Base-by-base conservation (phyloP, 2,329 filamentous ascomycete genomes). In the Dothideomycetes sp. region DNA sequence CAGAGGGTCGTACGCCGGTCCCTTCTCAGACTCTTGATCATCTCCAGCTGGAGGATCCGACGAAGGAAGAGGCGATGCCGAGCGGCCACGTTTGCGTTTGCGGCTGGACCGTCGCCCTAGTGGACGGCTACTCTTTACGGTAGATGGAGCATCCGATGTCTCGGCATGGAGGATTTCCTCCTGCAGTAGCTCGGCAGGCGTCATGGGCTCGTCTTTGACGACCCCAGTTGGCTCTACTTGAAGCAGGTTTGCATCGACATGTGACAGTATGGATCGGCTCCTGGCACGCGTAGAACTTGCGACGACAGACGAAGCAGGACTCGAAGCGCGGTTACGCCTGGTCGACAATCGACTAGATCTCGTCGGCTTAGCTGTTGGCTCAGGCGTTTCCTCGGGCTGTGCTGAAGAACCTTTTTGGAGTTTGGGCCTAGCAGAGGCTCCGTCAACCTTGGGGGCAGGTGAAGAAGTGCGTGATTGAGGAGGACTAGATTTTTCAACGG, bases 181-280 rank as follows among this genome's bases (percentile, higher is more conserved):
- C 22, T 42, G 31, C 17, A 35, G 52, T 5, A 54, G 49, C 15
- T 65, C 64, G 18, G 62, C 60, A 5, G 68, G 65, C 13, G 64
- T 67, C 5, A 59, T 62, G 10, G 65, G 65, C 49, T 73, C 69
- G 9, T 58, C 59, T 46, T 72, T 72, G 44, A 71, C 62, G 22
- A 54, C 53, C 27, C 56, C 51, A 8, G 61, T 62, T 11, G 64
- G 62, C 18, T 58, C 62, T 36, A 65, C 62, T n/a, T 49, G 46
- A 11, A 55, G 50, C 3, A 58, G 56, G 23, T 63, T 43, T 1
- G 60, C 63, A 17, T 67, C 66, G 4, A 61, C 60, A 31, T 66
- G 63, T 2, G 67, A 70, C 11, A 64, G 53, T 31, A 70, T 58
- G 10, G 69, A 71, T 24, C 66, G 66, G 48, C 68, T 71, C 10